A percentile compares a stretch with the other conserved stretches of the same genome.
Evolutionary conservation across 1,284 basidiomycete genomes (phyloP).

Genomic region (Wolfiporia cocos): DNA sequence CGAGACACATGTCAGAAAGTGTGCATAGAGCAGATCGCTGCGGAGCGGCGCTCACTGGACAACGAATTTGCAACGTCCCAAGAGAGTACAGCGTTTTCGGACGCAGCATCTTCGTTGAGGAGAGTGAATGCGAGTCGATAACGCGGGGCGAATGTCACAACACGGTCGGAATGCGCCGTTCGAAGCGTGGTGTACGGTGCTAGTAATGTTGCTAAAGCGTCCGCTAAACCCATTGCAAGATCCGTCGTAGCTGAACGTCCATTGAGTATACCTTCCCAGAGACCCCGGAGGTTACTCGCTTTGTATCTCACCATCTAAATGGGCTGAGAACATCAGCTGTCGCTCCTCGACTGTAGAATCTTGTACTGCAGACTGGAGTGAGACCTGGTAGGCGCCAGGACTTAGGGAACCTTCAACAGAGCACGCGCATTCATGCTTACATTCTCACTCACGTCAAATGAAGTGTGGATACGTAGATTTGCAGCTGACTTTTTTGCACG

Average conservation of each 20-base stretch:
- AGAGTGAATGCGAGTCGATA: constrained; percentile 81
- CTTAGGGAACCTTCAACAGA: constrained; percentile 1
- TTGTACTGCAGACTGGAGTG: constrained; percentile 5
- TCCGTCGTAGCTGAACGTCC: too few species aligned
- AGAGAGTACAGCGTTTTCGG: constrained; percentile 50
- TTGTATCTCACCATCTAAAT: too few species aligned
- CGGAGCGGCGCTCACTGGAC: constrained; percentile 41
- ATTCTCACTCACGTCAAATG: constrained; percentile 5
- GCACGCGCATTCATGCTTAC: neutral
- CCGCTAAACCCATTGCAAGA: constrained; percentile 24
- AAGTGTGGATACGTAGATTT: constrained; percentile 5
- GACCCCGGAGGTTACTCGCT: too few species aligned
- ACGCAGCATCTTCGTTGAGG: constrained; percentile 80
- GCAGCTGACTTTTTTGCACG: constrained; percentile 6
- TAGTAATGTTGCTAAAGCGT: constrained; percentile 41
- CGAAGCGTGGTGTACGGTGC: constrained; percentile 41
- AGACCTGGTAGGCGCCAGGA: constrained; percentile 12
- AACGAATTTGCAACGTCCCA: constrained; percentile 75
- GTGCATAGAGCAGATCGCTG: neutral
- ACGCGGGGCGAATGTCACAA: constrained; percentile 70
- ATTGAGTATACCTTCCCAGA: too few species aligned
- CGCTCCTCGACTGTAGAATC: constrained; percentile 11
- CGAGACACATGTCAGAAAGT: neutral
- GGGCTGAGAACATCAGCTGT: constrained; percentile 8
- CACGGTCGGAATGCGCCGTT: constrained; percentile 36